Percentiles rank a stretch among this genome's conserved stretches.
Conservation (phyloP, 108 stramenopile genomes). For the Pseudonitzschia delicatissima region DNA sequence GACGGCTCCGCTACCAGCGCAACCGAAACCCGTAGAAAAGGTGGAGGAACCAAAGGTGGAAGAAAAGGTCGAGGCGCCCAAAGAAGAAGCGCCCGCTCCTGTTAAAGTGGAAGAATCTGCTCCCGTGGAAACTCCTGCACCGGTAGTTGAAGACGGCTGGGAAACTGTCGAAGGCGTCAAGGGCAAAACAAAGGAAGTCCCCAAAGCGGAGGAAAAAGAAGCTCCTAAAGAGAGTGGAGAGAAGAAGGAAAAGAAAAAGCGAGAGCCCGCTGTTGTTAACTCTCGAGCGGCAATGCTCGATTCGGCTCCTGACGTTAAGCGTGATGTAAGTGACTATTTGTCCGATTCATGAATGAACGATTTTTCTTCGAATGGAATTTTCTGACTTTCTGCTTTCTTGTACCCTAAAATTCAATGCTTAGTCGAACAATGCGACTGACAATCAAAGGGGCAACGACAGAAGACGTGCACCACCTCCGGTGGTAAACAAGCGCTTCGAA, state of each 20-base stretch:
- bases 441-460: conserved; percentile 20
- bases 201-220: conserved; percentile 19
- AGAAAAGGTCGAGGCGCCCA: conserved; percentile 2
- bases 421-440: conserved; percentile 15
- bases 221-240: conserved; percentile 26
- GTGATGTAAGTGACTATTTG: conserved; percentile 37
- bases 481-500: conserved; percentile 64
- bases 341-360: neutral
- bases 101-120: neutral
- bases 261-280: conserved; percentile 70
- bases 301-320: conserved; percentile 37
- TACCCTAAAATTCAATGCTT: neutral
- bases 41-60: conserved; percentile 3
- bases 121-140: neutral
- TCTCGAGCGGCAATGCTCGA: conserved; percentile 67
- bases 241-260: conserved; percentile 9
- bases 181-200: conserved; percentile 19
- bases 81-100: conserved; percentile 10
- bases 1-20: conserved; percentile 28
- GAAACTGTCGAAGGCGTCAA: conserved; percentile 11
- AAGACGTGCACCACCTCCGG: conserved; percentile 55
- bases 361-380: neutral
- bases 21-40: conserved; percentile 15
- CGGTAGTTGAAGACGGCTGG: neutral
- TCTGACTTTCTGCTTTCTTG: conserved; percentile 7